Evolutionary conservation across 1,284 basidiomycete species (phyloP).

Genomic region (Fomitopsis betulina): DNA sequence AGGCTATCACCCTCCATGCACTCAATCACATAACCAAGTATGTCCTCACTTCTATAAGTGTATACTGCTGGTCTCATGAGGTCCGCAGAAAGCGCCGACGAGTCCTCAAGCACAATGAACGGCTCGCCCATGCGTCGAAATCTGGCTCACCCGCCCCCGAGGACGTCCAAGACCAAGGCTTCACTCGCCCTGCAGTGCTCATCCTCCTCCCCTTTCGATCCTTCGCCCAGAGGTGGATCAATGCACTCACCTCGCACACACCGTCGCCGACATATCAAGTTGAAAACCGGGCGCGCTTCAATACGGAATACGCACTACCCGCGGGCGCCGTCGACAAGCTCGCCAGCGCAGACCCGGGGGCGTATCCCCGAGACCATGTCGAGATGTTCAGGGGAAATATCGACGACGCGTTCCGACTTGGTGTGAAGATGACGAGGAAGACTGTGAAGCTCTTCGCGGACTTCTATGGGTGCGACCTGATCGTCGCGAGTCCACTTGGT

Average conservation of each 20-base stretch:
- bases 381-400: slow-evolving; percentile 96
- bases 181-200: slow-evolving; percentile 93
- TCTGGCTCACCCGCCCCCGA: slow-evolving; percentile 50
- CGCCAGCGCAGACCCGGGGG: slow-evolving; percentile 62
- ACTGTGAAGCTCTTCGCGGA: slow-evolving; percentile 83
- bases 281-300: slow-evolving; percentile 84
- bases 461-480: slow-evolving; percentile 89
- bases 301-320: slow-evolving; percentile 81
- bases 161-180: slow-evolving; percentile 93
- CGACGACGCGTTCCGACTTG: slow-evolving; percentile 93
- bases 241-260: slow-evolving; percentile 64
- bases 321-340: slow-evolving; percentile 82
- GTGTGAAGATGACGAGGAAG: slow-evolving; percentile 91
- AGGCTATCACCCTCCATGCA: slow-evolving; percentile 70
- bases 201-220: slow-evolving; percentile 92
- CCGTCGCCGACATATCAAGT: slow-evolving; percentile 67
- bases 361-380: slow-evolving; percentile 87
- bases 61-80: slow-evolving; percentile 11
- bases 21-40: slow-evolving; percentile 87
- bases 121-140: slow-evolving; percentile 66
- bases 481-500: slow-evolving; percentile 92
- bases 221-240: slow-evolving; percentile 77
- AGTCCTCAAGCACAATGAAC: slow-evolving; percentile 94
- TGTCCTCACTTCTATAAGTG: slow-evolving; percentile 14
- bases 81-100: slow-evolving; percentile 78